A percentile compares a stretch with the other conserved stretches of the same genome.
phyloP scores from a whole-genome alignment of 2,329 filamentous ascomycete genomes.

The Xylariaceae sp. region DNA sequence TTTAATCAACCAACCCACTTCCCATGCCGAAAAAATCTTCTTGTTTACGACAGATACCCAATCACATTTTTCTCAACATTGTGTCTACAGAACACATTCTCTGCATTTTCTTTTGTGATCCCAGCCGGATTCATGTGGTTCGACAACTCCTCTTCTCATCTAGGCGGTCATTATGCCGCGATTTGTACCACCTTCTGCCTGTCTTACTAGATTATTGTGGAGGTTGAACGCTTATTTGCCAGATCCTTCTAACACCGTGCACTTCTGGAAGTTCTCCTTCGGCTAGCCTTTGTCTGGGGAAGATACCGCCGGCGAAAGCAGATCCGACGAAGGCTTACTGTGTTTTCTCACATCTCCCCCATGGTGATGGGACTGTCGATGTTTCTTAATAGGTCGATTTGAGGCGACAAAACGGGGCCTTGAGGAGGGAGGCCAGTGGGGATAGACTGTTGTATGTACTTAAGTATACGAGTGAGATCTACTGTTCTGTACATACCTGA shows the following conservation, averaged over 20 bases:
- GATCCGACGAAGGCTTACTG: conserved; percentile 8
- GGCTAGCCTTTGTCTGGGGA: conserved; percentile 9
- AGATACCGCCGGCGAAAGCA: conserved; percentile 9
- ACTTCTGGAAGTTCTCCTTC: conserved; percentile 21
- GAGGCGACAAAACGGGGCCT: conserved; percentile 2
- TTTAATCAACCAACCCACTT: conserved; percentile 7
- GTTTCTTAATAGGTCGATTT: conserved; percentile 13
- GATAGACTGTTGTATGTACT: conserved; percentile 19
- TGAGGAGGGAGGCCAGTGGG: conserved; percentile 5
- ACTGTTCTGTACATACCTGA: conserved; percentile 21
- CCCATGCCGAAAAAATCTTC: conserved; percentile 17
- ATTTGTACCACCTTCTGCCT: conserved; percentile 11
- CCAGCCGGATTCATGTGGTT: conserved; percentile 19
- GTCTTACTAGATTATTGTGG: conserved; percentile 1
- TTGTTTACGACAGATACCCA: conserved; percentile 36
- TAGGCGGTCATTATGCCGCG: conserved; percentile 10
- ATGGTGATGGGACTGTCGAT: conserved; percentile 11
- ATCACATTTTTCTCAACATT: conserved; percentile 17
- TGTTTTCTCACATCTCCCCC: conserved; percentile 18
- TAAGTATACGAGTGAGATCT: conserved; percentile 15
- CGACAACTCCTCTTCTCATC: conserved; percentile 13
- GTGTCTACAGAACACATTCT: conserved; percentile 22
- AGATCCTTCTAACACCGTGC: conserved; percentile 27
- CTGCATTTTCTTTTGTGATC: conserved; percentile 34
- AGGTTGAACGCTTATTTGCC: conserved; percentile 22